Evolutionary conservation across 2,329 filamentous ascomycete genomes (phyloP), one percentile per base, ranked within the genome.

Genomic region (Pyricularia grisea): DNA sequence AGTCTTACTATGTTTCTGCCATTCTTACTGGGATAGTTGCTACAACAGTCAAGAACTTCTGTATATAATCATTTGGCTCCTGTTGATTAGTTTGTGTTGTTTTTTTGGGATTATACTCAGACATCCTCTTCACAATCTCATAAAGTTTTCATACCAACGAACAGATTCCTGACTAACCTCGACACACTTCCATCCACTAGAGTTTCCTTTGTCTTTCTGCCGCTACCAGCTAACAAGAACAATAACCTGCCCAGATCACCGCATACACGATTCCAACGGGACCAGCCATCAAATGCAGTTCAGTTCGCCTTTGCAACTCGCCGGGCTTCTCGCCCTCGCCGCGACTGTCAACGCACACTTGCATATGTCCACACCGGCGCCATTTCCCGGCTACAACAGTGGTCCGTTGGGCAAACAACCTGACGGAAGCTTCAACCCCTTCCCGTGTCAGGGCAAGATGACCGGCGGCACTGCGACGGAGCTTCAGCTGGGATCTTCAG

Each of bases 401-500:
- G 79, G 81, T 2, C 94, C 95, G 0, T 82, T 97, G 0, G 92
- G 91, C 0, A 81, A 79, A 50, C 42, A 50, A 11, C 42, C 42
- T 4, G 42, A 50, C 20, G 17, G 17, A n/a, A 6, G 4, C 4
- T 50, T n/a, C 42, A 50, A 50, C 42, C 81, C 97, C 77, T 99
- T 92, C 76, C 95, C 95, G 0, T 98, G 95, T 87, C 94, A 97
- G 78, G 81, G 80, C 0, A 78, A 76, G 60, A 84, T 79, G 66
- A 84, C 85, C 0, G 79, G 82, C 0, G 79, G 79, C 6, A 77
- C 75, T 1, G 79, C 79, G 74, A 92, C 92, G 73, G 76, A 81
- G 1, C 92, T 91, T 78, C 80, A 84, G 0, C 83, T 90, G 14
- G 92, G 92, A 4, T 84, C 86, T 7, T 72, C 77, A 0, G 86